phyloP scores from a whole-genome alignment of 2,329 filamentous ascomycete genomes.

The Microdochium trichocladiopsis region DNA sequence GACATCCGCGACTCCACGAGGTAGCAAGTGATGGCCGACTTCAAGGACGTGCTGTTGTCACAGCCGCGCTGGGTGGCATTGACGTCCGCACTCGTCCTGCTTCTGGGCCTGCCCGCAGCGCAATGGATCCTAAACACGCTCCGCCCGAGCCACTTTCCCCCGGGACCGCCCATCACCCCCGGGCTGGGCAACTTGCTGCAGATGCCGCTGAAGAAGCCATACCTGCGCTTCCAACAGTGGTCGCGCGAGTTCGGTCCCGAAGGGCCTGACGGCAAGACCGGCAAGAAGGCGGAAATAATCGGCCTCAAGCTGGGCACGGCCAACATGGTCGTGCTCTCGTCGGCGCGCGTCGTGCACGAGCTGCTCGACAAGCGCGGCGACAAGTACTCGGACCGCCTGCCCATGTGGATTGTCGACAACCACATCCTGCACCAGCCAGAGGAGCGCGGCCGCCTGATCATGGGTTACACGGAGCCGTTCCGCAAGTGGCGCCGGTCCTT shows the following conservation, averaged over 20 bases:
- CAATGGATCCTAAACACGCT: not conserved
- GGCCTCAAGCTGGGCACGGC: constrained; percentile 5
- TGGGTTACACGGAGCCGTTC: constrained; percentile 1
- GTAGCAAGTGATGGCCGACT: too few relatives aligned
- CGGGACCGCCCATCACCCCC: not conserved
- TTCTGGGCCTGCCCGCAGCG: not conserved
- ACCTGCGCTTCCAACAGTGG: not conserved
- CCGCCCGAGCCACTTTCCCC: not conserved
- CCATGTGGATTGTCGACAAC: constrained; percentile 2
- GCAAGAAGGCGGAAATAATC: constrained; percentile 2
- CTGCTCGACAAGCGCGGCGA: constrained; percentile 5
- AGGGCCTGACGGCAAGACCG: too few relatives aligned
- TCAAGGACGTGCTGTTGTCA: too few relatives aligned
- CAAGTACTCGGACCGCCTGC: constrained; percentile 5
- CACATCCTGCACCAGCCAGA: constrained; percentile 4
- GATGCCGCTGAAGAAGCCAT: not conserved
- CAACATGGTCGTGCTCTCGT: constrained; percentile 6
- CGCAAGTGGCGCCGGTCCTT: constrained; percentile 4
- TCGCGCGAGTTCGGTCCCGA: not conserved
- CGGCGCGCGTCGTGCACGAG: constrained; percentile 3
- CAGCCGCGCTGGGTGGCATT: too few relatives aligned
- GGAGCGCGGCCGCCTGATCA: constrained; percentile 1
- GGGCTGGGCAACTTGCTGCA: not conserved
- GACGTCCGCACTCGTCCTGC: too few relatives aligned
- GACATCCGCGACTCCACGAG: too few relatives aligned